phyloP scores from a whole-genome alignment of 192 early-diverging fungal species.

The Phlyctochytrium arcticum region DNA sequence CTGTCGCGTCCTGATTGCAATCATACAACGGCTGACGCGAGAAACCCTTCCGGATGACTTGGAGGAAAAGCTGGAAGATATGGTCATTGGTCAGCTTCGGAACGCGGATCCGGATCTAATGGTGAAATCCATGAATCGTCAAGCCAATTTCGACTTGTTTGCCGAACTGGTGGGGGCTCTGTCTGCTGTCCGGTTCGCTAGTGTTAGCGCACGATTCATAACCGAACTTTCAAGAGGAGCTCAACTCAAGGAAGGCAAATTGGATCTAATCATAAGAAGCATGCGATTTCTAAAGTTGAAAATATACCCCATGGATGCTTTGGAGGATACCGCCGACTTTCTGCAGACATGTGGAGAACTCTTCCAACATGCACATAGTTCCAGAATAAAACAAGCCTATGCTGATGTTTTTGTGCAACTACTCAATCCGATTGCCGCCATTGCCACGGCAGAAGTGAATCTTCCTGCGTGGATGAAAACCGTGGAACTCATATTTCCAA shows the following conservation, averaged over 20 bases:
- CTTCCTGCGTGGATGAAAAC: conserved; percentile 89
- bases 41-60: conserved; percentile 74
- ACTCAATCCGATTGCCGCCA: conserved; percentile 73
- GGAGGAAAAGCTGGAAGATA: conserved; percentile 85
- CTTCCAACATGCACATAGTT: conserved; percentile 70
- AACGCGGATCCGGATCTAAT: conserved; percentile 72
- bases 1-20: conserved; percentile 80
- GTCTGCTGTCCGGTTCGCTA: conserved; percentile 85
- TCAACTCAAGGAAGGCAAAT: conserved; percentile 61
- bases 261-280: conserved; percentile 79
- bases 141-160: conserved; percentile 86
- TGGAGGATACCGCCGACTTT: conserved; percentile 96
- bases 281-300: conserved; percentile 91
- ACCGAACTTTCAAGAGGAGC: conserved; percentile 32
- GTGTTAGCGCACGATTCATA: conserved; percentile 91
- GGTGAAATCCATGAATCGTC: conserved; percentile 64
- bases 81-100: conserved; percentile 86
- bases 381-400: conserved; percentile 86
- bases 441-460: conserved; percentile 92
- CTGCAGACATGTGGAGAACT: conserved; percentile 84
- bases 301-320: conserved; percentile 86
- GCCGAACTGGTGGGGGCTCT: conserved; percentile 90
- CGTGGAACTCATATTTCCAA: conserved; percentile 84
- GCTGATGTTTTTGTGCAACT: conserved; percentile 86
- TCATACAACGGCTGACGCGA: conserved; percentile 70